Evolutionary conservation across 2,329 filamentous ascomycete genomes (phyloP), one percentile per base, ranked within the genome.

Genomic region (Harringtonia lauricola): DNA sequence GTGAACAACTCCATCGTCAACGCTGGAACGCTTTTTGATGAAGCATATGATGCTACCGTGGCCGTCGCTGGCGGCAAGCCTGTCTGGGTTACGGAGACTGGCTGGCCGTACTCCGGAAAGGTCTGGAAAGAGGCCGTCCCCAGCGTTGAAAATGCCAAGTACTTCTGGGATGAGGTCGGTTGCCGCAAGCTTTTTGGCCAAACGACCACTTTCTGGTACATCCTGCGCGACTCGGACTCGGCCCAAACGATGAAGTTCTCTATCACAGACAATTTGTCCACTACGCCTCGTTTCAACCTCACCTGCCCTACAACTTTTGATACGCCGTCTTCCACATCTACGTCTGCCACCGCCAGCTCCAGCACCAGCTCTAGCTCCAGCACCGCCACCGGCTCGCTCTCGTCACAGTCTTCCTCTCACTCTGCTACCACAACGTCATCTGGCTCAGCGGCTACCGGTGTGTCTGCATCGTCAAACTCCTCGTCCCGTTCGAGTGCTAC

Each of bases 141-240:
- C 39, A 72, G 65, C 49, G 59, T 71, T 26, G 59, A 65, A 28
- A 83, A 83, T 57, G 75, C 79, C 48, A 68, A 78, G 65, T 67
- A 64, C 49, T 84, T 79, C 68, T 84, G 78, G 76, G 62, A 70
- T 41, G 63, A 72, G 31, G 63, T 82, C 48, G 79, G 70, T 42
- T 84, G 80, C 67, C 63, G 66, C 48, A 63, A 66, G 47, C 72
- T 78, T 57, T 74, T 75, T 58, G 64, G 67, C 57, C 64, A 72
- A 61, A 63, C 61, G 31, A 67, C 72, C 49, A 74, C 72, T 42
- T 80, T 76, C 62, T 79, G 75, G 74, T 81, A 80, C 63, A 69
- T 63, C 50, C 68, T 79, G 52, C 70, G 72, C 44, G 76, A 80
- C 59, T 75, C 71, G 57, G 76, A 76, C 66, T 68, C 72, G 40